phyloP scores from a whole-genome alignment of 225 moss, liverwort and hornwort species.

The Physcomitrellopsis africana region DNA sequence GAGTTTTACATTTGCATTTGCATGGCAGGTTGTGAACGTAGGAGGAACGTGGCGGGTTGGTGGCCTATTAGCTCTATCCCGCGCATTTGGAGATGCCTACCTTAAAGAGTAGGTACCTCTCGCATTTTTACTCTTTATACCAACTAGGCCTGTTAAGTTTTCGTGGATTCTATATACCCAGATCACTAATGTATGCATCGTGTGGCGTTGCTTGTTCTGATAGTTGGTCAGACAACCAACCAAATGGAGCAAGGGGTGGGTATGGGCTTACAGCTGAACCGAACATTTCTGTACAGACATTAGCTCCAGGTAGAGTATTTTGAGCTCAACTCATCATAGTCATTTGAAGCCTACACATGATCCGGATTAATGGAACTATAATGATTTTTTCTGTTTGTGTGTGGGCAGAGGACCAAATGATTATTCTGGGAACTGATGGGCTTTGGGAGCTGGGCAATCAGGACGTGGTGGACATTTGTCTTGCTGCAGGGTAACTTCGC shows the following conservation, averaged over 20 bases:
- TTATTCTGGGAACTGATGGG: conserved; percentile 90
- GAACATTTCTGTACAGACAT: conserved; percentile 72
- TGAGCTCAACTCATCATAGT: conserved; percentile 7
- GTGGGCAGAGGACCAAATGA: conserved; percentile 82
- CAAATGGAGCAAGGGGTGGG: conserved; percentile 81
- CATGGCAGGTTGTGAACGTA: conserved; percentile 81
- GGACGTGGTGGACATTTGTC: conserved; percentile 76
- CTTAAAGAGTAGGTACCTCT: conserved; percentile 70
- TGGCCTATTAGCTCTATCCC: conserved; percentile 82
- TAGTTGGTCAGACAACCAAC: conserved; percentile 83
- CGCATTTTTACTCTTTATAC: neutral
- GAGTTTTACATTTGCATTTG: neutral
- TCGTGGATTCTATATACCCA: neutral
- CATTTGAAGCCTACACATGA: neutral
- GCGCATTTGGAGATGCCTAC: conserved; percentile 95
- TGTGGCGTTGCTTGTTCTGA: neutral
- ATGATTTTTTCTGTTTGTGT: neutral
- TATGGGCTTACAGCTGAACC: conserved; percentile 96
- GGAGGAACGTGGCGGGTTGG: conserved; percentile 91
- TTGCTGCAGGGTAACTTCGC: conserved; percentile 61
- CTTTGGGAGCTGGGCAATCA: conserved; percentile 95
- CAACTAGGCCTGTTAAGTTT: neutral
- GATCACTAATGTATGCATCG: neutral
- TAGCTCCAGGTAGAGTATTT: conserved; percentile 59
- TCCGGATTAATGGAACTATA: too few species aligned